Percentiles rank a stretch among this genome's conserved stretches.
Conservation (phyloP, 805 yeast species). For the Sungouiella thailandica region DNA sequence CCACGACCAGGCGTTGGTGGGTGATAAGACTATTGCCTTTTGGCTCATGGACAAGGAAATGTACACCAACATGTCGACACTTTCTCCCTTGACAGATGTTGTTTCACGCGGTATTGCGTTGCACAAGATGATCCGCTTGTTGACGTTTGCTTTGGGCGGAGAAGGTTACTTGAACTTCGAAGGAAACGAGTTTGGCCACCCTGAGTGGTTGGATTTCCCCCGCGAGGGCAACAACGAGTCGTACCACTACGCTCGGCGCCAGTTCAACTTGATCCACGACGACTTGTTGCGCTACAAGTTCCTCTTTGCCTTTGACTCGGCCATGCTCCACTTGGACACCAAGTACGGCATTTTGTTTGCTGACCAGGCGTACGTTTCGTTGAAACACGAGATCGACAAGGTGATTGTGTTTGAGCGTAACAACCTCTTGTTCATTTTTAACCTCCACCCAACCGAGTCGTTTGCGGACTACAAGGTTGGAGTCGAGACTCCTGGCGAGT, state of each 20-base stretch:
- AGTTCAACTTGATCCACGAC: constrained; percentile 83
- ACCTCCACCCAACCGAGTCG: constrained; percentile 82
- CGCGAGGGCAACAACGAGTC: constrained; percentile 82
- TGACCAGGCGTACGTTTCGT: constrained; percentile 76
- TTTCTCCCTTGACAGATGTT: constrained; percentile 68
- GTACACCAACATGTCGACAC: constrained; percentile 90
- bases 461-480: constrained; percentile 87
- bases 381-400: constrained; percentile 86
- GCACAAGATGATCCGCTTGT: constrained; percentile 83
- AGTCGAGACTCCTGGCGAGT: constrained; percentile 74
- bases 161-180: constrained; percentile 95
- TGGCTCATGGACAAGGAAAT: constrained; percentile 99
- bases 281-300: constrained; percentile 72
- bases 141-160: constrained; percentile 92
- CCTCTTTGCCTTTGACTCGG: constrained; percentile 76
- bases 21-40: constrained; percentile 93
- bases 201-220: constrained; percentile 98
- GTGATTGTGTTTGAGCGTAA: constrained; percentile 74
- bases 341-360: constrained; percentile 64
- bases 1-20: constrained; percentile 96
- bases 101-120: constrained; percentile 87
- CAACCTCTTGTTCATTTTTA: constrained; percentile 79
- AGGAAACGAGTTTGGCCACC: constrained; percentile 98
- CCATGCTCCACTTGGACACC: constrained; percentile 74
- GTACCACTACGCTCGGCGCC: constrained; percentile 92